Evolutionary conservation across 1,284 basidiomycete genomes (phyloP).

Genomic region (Fomitopsis betulina): DNA sequence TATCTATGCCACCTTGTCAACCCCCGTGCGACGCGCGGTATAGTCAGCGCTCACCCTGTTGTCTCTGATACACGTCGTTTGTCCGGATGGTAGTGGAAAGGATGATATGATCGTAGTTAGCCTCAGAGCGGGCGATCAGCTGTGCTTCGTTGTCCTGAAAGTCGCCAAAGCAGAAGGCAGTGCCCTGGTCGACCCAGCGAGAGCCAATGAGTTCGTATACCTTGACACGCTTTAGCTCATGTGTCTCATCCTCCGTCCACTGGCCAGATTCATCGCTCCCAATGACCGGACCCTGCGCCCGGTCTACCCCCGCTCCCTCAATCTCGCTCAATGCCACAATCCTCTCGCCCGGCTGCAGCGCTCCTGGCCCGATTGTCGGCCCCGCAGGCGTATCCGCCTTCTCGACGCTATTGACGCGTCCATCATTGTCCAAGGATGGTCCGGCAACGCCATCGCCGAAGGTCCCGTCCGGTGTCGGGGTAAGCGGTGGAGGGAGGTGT

Average conservation of each 20-base stretch:
- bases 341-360: constrained; percentile 9
- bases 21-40: constrained; percentile 7
- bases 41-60: constrained; percentile 67
- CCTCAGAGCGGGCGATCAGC: constrained; percentile 81
- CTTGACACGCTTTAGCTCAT: constrained; percentile 41
- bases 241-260: constrained; percentile 32
- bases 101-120: constrained; percentile 64
- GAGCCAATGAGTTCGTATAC: constrained; percentile 90
- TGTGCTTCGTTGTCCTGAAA: constrained; percentile 81
- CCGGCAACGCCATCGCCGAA: constrained; percentile 8
- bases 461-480: background rate
- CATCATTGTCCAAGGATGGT: constrained; percentile 12
- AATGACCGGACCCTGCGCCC: constrained; percentile 4
- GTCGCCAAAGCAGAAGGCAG: constrained; percentile 89
- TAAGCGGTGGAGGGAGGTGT: background rate
- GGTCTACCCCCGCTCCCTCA: constrained; percentile 15
- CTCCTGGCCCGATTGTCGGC: constrained; percentile 11
- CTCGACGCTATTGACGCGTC: constrained; percentile 15
- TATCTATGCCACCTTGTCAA: constrained; percentile 54
- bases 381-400: constrained; percentile 12
- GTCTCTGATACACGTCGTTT: constrained; percentile 86
- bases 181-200: constrained; percentile 91
- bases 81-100: constrained; percentile 72
- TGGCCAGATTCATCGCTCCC: constrained; percentile 27
- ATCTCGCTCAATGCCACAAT: constrained; percentile 5